Conservation (phyloP, 2,329 filamentous ascomycete species). For the Sporothrix curviconia region DNA sequence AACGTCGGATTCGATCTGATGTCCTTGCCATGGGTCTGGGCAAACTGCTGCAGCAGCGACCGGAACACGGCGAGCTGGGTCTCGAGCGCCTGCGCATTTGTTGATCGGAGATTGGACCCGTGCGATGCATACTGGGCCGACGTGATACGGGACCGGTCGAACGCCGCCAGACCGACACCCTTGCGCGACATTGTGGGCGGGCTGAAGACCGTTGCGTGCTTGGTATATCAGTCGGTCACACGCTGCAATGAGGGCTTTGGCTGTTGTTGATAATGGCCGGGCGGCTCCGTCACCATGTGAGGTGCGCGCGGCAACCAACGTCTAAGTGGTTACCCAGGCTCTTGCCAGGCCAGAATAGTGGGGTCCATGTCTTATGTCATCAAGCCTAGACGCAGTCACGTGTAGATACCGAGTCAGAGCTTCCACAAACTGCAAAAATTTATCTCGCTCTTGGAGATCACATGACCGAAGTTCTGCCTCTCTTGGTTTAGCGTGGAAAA, state of each 20-base stretch:
- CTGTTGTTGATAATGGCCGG: background rate
- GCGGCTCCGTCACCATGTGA: background rate
- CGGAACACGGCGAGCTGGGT: conserved; percentile 96
- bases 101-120: conserved; percentile 76
- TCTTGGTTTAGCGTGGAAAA: conserved; percentile 15
- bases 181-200: conserved; percentile 56
- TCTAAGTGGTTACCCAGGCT: background rate
- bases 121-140: conserved; percentile 86
- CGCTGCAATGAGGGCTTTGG: background rate
- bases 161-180: conserved; percentile 84
- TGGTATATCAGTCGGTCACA: too few relatives aligned
- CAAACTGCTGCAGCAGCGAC: conserved; percentile 89
- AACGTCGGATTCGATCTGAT: conserved; percentile 94
- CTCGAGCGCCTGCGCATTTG: conserved; percentile 77
- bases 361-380: background rate
- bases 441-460: background rate
- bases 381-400: background rate
- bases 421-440: background rate
- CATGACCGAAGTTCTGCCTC: background rate
- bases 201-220: too few relatives aligned
- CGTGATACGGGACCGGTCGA: conserved; percentile 76
- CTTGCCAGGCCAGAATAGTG: background rate
- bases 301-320: background rate
- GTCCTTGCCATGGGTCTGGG: conserved; percentile 86
- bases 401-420: background rate